phyloP scores from a whole-genome alignment of 164 flowering plant genomes.

The Amborella trichopoda region DNA sequence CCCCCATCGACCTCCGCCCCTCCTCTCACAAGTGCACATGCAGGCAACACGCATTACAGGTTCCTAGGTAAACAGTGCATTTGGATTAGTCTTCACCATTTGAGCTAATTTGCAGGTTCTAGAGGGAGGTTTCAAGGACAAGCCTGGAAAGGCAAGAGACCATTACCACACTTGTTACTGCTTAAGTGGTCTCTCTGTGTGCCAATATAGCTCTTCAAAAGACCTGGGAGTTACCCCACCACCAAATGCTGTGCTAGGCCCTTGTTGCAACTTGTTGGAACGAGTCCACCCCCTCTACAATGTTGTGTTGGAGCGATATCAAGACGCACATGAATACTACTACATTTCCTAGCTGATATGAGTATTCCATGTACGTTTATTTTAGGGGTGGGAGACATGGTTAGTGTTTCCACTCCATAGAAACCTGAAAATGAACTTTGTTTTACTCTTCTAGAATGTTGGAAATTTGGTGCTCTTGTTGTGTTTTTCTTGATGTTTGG shows the following conservation, averaged over 20 bases:
- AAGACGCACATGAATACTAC: conserved; percentile 19
- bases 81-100: not conserved
- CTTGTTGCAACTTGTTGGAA: conserved; percentile 65
- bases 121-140: conserved; percentile 80
- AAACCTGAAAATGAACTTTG: no score
- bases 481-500: no score
- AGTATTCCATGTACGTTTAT: no score
- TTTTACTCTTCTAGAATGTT: no score
- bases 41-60: no score
- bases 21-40: no score
- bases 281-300: conserved; percentile 72
- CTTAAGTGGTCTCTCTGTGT: conserved; percentile 71
- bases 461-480: no score
- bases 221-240: conserved; percentile 40
- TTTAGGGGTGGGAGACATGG: no score
- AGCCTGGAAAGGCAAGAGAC: conserved; percentile 75
- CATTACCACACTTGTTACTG: conserved; percentile 87
- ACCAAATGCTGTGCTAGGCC: conserved; percentile 48
- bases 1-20: no score
- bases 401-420: no score
- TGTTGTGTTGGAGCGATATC: conserved; percentile 35
- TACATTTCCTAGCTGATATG: no score
- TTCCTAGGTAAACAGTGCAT: no score
- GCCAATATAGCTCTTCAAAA: conserved; percentile 47
- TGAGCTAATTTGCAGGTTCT: conserved; percentile 28